These are phyloP conservation scores for Andrographis paniculata DNA, from an alignment of 305 asterid genomes.

Conservation along the genomic window DNA sequence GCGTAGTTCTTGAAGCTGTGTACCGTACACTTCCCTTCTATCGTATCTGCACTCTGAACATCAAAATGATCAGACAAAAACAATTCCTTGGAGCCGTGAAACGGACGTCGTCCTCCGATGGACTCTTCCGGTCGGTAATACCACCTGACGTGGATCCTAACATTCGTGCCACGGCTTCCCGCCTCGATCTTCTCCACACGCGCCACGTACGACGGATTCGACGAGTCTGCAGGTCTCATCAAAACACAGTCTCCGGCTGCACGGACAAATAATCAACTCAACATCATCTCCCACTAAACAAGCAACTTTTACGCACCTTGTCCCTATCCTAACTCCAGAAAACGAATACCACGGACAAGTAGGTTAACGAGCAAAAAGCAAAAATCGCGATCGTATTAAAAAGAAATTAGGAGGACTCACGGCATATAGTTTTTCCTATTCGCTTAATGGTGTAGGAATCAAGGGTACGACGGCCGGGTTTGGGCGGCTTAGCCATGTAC, in stretches of 20 bases:
- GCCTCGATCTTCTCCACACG: slow-evolving; percentile 58
- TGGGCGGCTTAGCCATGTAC: slow-evolving; percentile 60
- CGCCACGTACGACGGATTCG: slow-evolving; percentile 63
- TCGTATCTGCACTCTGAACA: slow-evolving; percentile 54
- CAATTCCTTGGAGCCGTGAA: slow-evolving; percentile 58
- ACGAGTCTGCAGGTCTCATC: slow-evolving; percentile 54
- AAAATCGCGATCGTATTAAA: not conserved
- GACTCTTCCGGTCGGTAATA: slow-evolving; percentile 76
- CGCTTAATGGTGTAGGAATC: slow-evolving; percentile 51
- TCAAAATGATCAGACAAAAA: slow-evolving; percentile 61
- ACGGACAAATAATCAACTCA: slow-evolving; percentile 8
- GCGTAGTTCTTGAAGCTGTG: slow-evolving; percentile 61
- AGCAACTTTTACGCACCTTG: too few relatives aligned
- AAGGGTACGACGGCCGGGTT: slow-evolving; percentile 44
- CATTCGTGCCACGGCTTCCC: slow-evolving; percentile 45
- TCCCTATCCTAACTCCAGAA: too few relatives aligned
- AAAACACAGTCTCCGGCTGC: slow-evolving; percentile 62
- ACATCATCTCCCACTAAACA: too few relatives aligned
- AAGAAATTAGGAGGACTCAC: slow-evolving; percentile 26
- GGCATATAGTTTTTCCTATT: slow-evolving; percentile 46
- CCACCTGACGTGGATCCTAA: slow-evolving; percentile 53
- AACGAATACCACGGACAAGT: too few relatives aligned
- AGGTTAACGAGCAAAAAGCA: slow-evolving; percentile 2
- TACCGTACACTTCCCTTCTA: slow-evolving; percentile 65
- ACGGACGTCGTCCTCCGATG: slow-evolving; percentile 59